Evolutionary conservation across 1,284 basidiomycete species (phyloP).

Genomic region (Leccinum colubrinum): DNA sequence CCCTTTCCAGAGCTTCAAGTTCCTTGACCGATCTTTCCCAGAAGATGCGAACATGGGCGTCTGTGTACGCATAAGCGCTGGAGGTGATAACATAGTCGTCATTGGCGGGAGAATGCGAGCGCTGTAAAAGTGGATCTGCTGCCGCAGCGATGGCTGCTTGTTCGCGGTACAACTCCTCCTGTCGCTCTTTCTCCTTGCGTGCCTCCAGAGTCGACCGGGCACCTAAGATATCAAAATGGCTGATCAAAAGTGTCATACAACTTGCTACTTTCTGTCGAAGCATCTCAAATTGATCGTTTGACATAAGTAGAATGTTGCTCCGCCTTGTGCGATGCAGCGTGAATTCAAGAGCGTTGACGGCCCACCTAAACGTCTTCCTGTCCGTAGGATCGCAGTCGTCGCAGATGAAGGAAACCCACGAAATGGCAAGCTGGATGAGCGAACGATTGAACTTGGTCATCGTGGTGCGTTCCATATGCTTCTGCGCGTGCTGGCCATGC

Average conservation of each 20-base stretch:
- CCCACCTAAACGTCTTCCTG: constrained; percentile 97
- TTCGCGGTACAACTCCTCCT: constrained; percentile 69
- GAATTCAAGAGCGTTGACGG: constrained; percentile 95
- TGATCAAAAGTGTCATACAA: constrained; percentile 95
- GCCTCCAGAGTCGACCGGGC: constrained; percentile 88
- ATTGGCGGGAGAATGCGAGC: constrained; percentile 32
- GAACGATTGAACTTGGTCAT: constrained; percentile 79
- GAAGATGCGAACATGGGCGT: constrained; percentile 66
- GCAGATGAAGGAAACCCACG: constrained; percentile 98
- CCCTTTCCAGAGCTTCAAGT: constrained; percentile 63
- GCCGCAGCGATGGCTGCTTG: constrained; percentile 51
- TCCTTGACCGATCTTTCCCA: constrained; percentile 68
- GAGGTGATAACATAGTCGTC: constrained; percentile 37
- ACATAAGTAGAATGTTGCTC: constrained; percentile 90
- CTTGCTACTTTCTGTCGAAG: constrained; percentile 91
- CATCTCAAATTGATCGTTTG: constrained; percentile 86
- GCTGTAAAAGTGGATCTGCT: constrained; percentile 48
- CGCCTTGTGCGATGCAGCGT: constrained; percentile 88
- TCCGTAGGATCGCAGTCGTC: constrained; percentile 97
- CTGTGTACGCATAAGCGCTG: constrained; percentile 45
- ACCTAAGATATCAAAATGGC: constrained; percentile 97
- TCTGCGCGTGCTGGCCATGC: constrained; percentile 85
- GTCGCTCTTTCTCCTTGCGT: constrained; percentile 84
- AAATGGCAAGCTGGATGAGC: constrained; percentile 87
- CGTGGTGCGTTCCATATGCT: constrained; percentile 78